Base-by-base conservation (phyloP, 2,329 filamentous ascomycete genomes). In the Diaporthe ampelina region DNA sequence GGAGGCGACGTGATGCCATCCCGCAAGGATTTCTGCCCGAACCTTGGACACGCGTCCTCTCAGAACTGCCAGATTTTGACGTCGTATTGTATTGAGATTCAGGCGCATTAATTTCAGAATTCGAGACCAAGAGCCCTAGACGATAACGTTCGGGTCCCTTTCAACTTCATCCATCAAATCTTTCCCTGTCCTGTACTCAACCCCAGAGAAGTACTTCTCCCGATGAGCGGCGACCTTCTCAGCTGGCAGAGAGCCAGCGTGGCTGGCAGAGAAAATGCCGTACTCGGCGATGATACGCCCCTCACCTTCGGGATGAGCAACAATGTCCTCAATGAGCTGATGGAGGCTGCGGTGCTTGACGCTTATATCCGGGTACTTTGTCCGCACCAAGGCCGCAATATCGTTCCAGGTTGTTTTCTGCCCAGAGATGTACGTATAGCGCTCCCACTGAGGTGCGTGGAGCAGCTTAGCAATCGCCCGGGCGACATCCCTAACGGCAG, bases 231-330 rank as follows among this genome's bases (percentile, higher is more conserved):
- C 32, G 1, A 58, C 56, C 19, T 58, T 58, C 17, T 58, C 32
- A 24, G 56, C 56, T 11, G 56, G 56, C 0, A 58, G 56, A 24
- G 56, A 58, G 1, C 29, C 56, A n/a, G 56, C 56, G 21, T 58
- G 56, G 21, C 56, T 58, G 19, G 56, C 56, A 58, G 56, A 58
- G 56, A 58, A 58, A 21, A 58, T 37, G 1, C 56, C 29, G 56
- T 58, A 58, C 11, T 58, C 29, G 2, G 56, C 56, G 1, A 58
- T 58, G 19, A 58, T 58, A 4, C 56, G 56, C 56, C 37, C 56
- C 32, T 58, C 56, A 13, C 56, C 56, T 32, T 58, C 56, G 2
- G 56, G 56, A n/a, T 37, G 32, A n/a, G 56, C 29, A n/a, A 58
- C 32, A 15, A 58, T 13, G 24, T 58, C 56, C 29, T 37, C 32